phyloP scores from a whole-genome alignment of 2,329 filamentous ascomycete genomes.

The Cadophora sp. region DNA sequence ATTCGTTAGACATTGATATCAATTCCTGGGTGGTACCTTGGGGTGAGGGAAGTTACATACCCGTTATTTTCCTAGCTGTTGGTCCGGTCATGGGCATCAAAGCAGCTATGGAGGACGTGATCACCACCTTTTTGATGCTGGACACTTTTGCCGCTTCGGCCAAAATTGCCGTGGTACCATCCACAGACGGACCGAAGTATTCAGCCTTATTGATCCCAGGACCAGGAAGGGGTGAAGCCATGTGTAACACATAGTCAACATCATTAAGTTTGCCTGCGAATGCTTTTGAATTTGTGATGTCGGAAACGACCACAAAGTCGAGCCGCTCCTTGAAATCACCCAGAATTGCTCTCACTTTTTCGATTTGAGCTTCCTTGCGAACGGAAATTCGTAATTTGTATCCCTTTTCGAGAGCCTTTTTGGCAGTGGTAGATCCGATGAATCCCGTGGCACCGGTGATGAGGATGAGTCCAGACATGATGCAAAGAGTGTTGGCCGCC shows the following conservation, averaged over 20 bases:
- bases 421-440: constrained; percentile 32
- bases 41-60: constrained; percentile 1
- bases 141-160: constrained; percentile 22
- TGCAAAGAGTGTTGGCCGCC: not conserved
- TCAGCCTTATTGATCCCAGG: constrained; percentile 19
- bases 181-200: constrained; percentile 26
- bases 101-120: constrained; percentile 29
- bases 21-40: not conserved
- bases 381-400: constrained; percentile 34
- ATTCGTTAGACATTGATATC: not conserved
- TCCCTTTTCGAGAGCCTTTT: constrained; percentile 30
- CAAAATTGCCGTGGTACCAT: constrained; percentile 28
- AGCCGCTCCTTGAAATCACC: constrained; percentile 3
- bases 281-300: constrained; percentile 23
- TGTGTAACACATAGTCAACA: constrained; percentile 29
- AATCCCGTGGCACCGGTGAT: constrained; percentile 40
- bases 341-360: constrained; percentile 26
- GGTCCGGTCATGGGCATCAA: constrained; percentile 20
- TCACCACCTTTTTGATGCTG: constrained; percentile 29
- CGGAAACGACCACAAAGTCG: constrained; percentile 26
- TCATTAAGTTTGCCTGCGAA: constrained; percentile 22
- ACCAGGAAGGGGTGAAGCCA: constrained; percentile 32
- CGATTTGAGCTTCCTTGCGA: constrained; percentile 30
- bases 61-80: constrained; percentile 16
- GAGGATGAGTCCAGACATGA: constrained; percentile 24